Percentiles rank a stretch among this genome's conserved stretches.
These are phyloP conservation scores for Annona cherimola DNA, from an alignment of 164 flowering plant species.

Conservation along the genomic window DNA sequence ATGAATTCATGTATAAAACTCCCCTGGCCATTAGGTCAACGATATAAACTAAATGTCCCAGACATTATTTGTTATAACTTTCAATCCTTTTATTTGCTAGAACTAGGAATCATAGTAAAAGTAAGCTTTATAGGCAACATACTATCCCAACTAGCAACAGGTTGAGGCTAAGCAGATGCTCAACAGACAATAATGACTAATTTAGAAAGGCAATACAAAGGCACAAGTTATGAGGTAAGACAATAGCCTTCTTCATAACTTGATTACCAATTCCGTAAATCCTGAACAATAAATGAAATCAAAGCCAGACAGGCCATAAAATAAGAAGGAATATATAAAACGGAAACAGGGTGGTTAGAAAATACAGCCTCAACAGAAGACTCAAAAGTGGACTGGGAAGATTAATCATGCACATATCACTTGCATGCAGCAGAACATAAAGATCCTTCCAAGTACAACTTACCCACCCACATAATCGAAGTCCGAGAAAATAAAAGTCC, in stretches of 20 bases:
- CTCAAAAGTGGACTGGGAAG: not conserved
- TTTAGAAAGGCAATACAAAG: too few relatives aligned
- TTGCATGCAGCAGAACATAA: not conserved
- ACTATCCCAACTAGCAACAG: too few relatives aligned
- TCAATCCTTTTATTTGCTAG: too few relatives aligned
- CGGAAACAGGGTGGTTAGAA: not conserved
- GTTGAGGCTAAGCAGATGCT: too few relatives aligned
- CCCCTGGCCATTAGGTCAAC: too few relatives aligned
- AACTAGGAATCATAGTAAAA: too few relatives aligned
- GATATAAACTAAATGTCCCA: too few relatives aligned
- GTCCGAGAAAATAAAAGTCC: constrained; percentile 90
- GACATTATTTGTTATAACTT: too few relatives aligned
- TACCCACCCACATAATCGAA: constrained; percentile 93
- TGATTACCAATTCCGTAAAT: not conserved
- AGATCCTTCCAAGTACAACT: constrained; percentile 23
- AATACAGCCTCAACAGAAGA: not conserved
- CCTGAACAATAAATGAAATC: not conserved
- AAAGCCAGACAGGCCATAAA: not conserved
- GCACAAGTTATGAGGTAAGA: too few relatives aligned
- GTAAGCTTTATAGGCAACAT: too few relatives aligned
- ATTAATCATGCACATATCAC: not conserved
- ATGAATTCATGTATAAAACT: too few relatives aligned
- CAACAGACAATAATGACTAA: too few relatives aligned
- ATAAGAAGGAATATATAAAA: not conserved
- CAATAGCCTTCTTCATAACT: not conserved